Conservation (phyloP, 2,329 filamentous ascomycete species). For the Ciborinia camelliae region DNA sequence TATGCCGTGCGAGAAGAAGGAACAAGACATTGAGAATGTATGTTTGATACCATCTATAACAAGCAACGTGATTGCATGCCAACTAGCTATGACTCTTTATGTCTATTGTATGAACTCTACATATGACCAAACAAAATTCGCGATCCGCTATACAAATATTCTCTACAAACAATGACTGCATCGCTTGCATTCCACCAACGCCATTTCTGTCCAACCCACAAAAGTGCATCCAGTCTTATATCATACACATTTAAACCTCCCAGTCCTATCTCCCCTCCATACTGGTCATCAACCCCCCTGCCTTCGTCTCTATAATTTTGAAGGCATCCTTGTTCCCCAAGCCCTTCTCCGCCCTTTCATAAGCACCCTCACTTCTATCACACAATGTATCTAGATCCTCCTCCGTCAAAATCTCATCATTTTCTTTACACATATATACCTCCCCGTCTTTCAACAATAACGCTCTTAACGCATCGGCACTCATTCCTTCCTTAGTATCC, state of each 20-base stretch:
- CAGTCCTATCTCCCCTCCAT: conserved; percentile 24
- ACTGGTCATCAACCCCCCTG: conserved; percentile 38
- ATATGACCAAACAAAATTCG: conserved; percentile 2
- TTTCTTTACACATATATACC: conserved; percentile 56
- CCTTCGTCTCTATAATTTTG: conserved; percentile 76
- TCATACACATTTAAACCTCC: background rate
- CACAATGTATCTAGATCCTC: conserved; percentile 74
- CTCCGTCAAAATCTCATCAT: conserved; percentile 67
- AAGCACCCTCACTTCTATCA: conserved; percentile 63
- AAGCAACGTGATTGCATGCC: background rate
- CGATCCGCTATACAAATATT: conserved; percentile 2
- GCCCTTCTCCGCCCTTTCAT: conserved; percentile 72
- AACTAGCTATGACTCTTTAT: background rate
- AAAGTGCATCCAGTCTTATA: background rate
- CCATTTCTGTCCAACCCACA: background rate
- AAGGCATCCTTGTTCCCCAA: conserved; percentile 69
- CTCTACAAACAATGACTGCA: background rate
- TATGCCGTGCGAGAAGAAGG: background rate
- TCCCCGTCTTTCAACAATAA: conserved; percentile 70
- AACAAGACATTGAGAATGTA: background rate
- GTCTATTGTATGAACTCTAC: background rate
- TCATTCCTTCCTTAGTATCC: conserved; percentile 48
- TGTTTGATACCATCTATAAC: background rate
- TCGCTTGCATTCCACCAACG: conserved; percentile 1
- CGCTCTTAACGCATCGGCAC: conserved; percentile 58